phyloP scores from a whole-genome alignment of 495 filamentous ascomycete species.

The Penicillium herquei region DNA sequence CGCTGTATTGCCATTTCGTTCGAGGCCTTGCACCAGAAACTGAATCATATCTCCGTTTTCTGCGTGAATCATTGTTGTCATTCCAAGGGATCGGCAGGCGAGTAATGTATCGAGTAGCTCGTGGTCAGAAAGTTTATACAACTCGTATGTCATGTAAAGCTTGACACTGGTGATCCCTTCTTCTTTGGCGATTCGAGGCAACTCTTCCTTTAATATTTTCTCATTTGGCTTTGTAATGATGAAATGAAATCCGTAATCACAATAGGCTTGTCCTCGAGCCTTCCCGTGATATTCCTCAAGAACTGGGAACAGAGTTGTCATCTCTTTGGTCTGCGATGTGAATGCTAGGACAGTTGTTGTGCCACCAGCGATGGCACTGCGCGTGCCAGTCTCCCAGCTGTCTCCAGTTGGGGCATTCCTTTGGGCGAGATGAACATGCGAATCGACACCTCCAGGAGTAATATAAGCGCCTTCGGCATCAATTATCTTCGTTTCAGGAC shows the following conservation, averaged over 20 bases:
- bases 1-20: conserved; percentile 34
- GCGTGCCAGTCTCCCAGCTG: conserved; percentile 46
- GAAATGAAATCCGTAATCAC: conserved; percentile 62
- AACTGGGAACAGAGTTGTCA: conserved; percentile 47
- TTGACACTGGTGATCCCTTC: conserved; percentile 56
- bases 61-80: conserved; percentile 54
- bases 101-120: conserved; percentile 55
- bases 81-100: conserved; percentile 1
- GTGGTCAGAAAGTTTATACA: conserved; percentile 52
- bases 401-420: conserved; percentile 49
- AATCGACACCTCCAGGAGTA: conserved; percentile 43
- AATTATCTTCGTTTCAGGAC: conserved; percentile 5
- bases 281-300: conserved; percentile 48
- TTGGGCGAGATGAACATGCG: conserved; percentile 45
- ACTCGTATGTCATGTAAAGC: conserved; percentile 65
- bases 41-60: conserved; percentile 57
- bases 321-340: conserved; percentile 51
- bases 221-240: conserved; percentile 52
- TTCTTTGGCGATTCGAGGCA: conserved; percentile 35
- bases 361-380: conserved; percentile 58
- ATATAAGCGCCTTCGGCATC: conserved; percentile 13
- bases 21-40: conserved; percentile 48
- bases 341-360: conserved; percentile 62
- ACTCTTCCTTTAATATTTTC: conserved; percentile 43
- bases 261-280: conserved; percentile 48